Base-by-base conservation (phyloP, 139 green algal genomes). In the Micractinium sp. region DNA sequence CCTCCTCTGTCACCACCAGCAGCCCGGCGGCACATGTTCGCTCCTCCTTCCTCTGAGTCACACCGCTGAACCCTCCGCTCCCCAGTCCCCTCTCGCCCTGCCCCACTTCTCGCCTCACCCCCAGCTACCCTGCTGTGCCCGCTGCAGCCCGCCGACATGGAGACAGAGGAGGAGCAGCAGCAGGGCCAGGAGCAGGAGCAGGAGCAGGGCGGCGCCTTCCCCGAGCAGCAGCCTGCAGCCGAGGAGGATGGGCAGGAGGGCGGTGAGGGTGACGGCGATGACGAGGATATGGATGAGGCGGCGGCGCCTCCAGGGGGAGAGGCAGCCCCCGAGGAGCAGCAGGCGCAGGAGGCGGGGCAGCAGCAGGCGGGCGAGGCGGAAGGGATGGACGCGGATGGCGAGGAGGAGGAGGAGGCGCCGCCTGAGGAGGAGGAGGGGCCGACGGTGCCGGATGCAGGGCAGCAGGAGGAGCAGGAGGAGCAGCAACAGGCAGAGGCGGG, bases 401-500 rank as follows among this genome's bases (percentile, higher is more conserved):
- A 85, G 78, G 85, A 93, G 73, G 82, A 69, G 82, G 81, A 61
- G 81, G 80, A 87, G 47, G 79, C 78, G 69, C 66, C 41, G 31
- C 9, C 18, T 13, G 29, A 12, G 1, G 60, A 66, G 1, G 60
- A 66, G 63, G 85, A 31, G 66, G 85, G 56, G 38, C 22, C 25
- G 13, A 18, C 56, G 33, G 67, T 38, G 15, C n/a, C 67, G 14
- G 86, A 79, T 15, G 78, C 23, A 0, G 78, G 9, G 13, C 35
- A 77, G 81, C 15, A n/a, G 47, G 31, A 85, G 29, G 69, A 85
- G 36, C 39, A 63, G 80, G 47, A 84, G 79, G 76, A 87, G 82
- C 66, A 82, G 60, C 39, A 82, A n/a, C 84, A 89, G 36, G 85
- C 47, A 39, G 89, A 93, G 87, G 93, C 94, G 22, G 94, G 95